These are phyloP conservation scores for Pythium folliculosum DNA, from an alignment of 352 stramenopile species.

Conservation along the genomic window DNA sequence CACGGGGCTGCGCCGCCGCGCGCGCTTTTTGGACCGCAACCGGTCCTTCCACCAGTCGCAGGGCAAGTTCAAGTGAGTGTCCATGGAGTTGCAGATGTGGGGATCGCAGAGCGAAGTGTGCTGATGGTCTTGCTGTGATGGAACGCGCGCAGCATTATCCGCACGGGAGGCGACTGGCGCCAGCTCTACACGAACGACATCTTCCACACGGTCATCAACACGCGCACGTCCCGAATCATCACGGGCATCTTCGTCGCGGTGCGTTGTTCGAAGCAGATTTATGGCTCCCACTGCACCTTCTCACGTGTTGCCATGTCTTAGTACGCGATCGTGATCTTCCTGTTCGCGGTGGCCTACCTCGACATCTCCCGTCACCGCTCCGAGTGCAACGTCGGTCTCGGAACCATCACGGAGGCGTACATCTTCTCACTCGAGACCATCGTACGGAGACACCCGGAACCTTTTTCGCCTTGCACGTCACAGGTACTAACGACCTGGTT, in stretches of 20 bases:
- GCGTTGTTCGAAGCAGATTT: conserved; percentile 14
- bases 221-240: conserved; percentile 77
- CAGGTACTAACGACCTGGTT: too few species aligned
- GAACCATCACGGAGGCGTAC: conserved; percentile 79
- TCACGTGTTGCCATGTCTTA: too few species aligned
- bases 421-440: conserved; percentile 89
- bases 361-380: conserved; percentile 58
- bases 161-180: conserved; percentile 77
- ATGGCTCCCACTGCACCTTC: too few species aligned
- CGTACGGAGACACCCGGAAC: conserved; percentile 35
- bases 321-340: conserved; percentile 82
- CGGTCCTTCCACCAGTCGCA: conserved; percentile 73
- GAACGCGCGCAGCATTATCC: conserved; percentile 41
- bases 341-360: conserved; percentile 79
- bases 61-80: conserved; percentile 63
- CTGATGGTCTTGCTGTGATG: background rate
- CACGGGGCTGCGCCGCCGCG: conserved; percentile 18
- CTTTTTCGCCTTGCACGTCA: background rate
- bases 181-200: conserved; percentile 84
- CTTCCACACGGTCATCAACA: conserved; percentile 90
- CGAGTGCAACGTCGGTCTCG: conserved; percentile 77
- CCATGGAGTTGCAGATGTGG: too few species aligned
- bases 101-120: too few species aligned
- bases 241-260: conserved; percentile 77
- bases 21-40: conserved; percentile 64